Evolutionary conservation across 306 rosid genomes (phyloP), one percentile per base, ranked within the genome.

Genomic region (Casuarina cunninghamiana): DNA sequence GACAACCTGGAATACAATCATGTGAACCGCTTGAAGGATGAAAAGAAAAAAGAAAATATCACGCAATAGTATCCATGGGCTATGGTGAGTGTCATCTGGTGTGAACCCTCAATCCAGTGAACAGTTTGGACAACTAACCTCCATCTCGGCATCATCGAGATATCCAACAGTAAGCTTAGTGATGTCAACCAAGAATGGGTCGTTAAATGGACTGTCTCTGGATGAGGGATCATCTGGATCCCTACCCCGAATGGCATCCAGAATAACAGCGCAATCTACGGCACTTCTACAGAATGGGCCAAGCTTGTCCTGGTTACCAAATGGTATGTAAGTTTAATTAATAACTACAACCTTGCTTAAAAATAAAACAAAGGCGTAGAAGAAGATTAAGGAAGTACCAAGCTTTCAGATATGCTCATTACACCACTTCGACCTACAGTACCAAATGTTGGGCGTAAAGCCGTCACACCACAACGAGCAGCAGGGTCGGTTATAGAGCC

Each of bases 361-460:
- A 54, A 55, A 26, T 26, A 26, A 48, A 6, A 21, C 3, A 53
- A 69, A 66, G 48, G 48, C 48, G 3, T 42, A 62, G 72, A 38
- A 39, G 55, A 55, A 45, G 69, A 41, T 26, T 73, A 26, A n/a
- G 21, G 53, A 51, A 53, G 21, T 88, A 93, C 96, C 92, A 87
- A 75, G 88, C 96, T 93, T 79, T 93, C 96, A 10, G 97, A 90
- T 73, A 93, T 84, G 88, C 96, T 87, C 96, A 91, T 91, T 38
- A 91, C 93, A 75, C 96, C 97, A 2, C 84, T 93, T 69, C 96
- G 90, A 67, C 93, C 98, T 45, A 91, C 87, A 6, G 82, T 71
- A 7, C 93, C 96, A 69, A 93, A 93, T 19, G 92, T 90, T 58
- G 97, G 97, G 8, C 90, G 90, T 77, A 90, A 69, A 10, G 96